Conservation (phyloP, 2,329 filamentous ascomycete genomes). For the Penicillium sp. region DNA sequence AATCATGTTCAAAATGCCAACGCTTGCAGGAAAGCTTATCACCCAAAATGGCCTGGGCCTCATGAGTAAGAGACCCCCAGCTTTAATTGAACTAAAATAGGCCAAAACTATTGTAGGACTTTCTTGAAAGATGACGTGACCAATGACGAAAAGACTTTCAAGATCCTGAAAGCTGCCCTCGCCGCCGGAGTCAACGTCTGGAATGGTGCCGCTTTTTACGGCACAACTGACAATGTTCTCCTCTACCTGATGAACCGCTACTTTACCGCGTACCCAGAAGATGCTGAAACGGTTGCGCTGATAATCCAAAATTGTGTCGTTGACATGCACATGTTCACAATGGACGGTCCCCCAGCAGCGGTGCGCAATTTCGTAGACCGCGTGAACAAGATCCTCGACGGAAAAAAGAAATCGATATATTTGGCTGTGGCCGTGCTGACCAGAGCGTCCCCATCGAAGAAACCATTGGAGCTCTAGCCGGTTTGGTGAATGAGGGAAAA, state of each 20-base stretch:
- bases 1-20: background rate
- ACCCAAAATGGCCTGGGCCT: slow-evolving; percentile 24
- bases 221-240: slow-evolving; percentile 27
- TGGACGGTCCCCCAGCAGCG: slow-evolving; percentile 52
- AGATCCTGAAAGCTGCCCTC: slow-evolving; percentile 55
- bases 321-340: slow-evolving; percentile 31
- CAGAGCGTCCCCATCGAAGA: slow-evolving; percentile 48
- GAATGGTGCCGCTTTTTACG: slow-evolving; percentile 36
- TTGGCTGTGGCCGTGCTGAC: slow-evolving; percentile 57
- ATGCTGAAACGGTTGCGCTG: slow-evolving; percentile 27
- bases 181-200: slow-evolving; percentile 31
- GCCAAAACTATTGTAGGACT: slow-evolving; percentile 14
- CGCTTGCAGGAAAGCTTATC: slow-evolving; percentile 23
- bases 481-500: slow-evolving; percentile 36
- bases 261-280: slow-evolving; percentile 28
- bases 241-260: slow-evolving; percentile 26
- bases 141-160: slow-evolving; percentile 37
- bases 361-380: slow-evolving; percentile 57
- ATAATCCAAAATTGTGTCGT: slow-evolving; percentile 30
- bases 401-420: slow-evolving; percentile 60
- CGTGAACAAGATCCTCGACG: slow-evolving; percentile 48
- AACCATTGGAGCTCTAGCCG: slow-evolving; percentile 31
- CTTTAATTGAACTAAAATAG: background rate
- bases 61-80: slow-evolving; percentile 16
- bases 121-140: slow-evolving; percentile 21